Percentiles rank a stretch among this genome's conserved stretches.
Conservation (phyloP, 331 rosid genomes). For the Spiraea crenata region DNA sequence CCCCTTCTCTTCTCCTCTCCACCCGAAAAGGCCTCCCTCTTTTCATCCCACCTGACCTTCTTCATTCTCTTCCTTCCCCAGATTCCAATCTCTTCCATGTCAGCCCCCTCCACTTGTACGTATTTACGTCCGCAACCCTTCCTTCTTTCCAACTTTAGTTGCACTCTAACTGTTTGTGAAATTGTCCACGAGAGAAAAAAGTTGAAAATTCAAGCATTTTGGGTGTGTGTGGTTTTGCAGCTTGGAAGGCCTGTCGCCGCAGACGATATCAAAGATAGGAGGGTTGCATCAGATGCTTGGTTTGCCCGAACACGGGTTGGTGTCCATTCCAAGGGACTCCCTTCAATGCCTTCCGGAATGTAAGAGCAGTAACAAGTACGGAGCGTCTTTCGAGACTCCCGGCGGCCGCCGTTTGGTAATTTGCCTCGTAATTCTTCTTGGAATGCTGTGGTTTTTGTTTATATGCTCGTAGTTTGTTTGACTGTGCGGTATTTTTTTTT, state of each 20-base stretch:
- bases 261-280: conserved; percentile 62
- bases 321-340: conserved; percentile 72
- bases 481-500: background rate
- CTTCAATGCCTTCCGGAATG: conserved; percentile 69
- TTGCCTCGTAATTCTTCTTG: conserved; percentile 11
- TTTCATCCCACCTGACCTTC: conserved; percentile 78
- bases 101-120: conserved; percentile 84
- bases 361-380: conserved; percentile 52
- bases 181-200: conserved; percentile 6
- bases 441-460: conserved; percentile 8
- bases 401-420: conserved; percentile 81
- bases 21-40: conserved; percentile 86
- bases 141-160: background rate
- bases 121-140: background rate
- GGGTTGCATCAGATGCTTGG: conserved; percentile 71
- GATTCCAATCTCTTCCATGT: conserved; percentile 79
- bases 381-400: conserved; percentile 88
- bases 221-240: conserved; percentile 31
- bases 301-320: conserved; percentile 59
- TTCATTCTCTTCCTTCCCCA: conserved; percentile 91
- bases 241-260: conserved; percentile 71
- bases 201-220: background rate
- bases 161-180: conserved; percentile 20
- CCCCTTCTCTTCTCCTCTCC: conserved; percentile 78
- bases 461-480: conserved; percentile 1